phyloP scores from a whole-genome alignment of 257 asterid species.

The Nyctanthes arbortristis region DNA sequence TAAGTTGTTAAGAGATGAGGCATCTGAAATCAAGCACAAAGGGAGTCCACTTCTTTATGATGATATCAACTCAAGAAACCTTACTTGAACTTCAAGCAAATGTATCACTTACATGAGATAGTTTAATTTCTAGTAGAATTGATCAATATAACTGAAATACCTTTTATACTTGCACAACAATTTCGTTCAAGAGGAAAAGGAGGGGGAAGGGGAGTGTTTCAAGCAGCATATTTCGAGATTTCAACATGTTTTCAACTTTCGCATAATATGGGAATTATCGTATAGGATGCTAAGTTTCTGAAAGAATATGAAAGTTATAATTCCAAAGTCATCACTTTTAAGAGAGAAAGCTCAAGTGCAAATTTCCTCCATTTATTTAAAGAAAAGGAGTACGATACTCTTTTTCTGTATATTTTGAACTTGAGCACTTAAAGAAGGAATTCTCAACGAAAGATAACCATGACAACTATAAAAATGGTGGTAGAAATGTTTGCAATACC shows the following conservation, averaged over 20 bases:
- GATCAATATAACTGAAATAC: neutral
- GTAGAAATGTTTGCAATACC: no score
- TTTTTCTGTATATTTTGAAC: no score
- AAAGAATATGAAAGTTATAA: neutral
- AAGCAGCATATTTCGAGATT: neutral
- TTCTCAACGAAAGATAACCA: no score
- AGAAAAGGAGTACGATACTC: no score
- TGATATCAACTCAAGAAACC: conserved; percentile 12
- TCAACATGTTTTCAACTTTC: neutral
- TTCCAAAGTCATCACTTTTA: no score
- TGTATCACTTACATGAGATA: neutral
- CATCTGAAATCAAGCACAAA: conserved; percentile 51
- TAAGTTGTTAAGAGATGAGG: conserved; percentile 99
- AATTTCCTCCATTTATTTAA: no score
- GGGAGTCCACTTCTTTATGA: neutral
- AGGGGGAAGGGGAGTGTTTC: neutral
- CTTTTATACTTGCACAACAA: neutral
- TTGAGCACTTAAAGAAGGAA: no score
- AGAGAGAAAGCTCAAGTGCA: no score
- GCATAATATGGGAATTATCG: neutral
- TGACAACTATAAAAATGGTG: no score
- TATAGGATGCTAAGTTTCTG: neutral
- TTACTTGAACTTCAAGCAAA: conserved; percentile 1
- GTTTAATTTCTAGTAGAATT: neutral
- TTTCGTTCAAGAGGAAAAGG: neutral